These are phyloP conservation scores for Aspergillus ostianus DNA, from an alignment of 495 filamentous ascomycete species.

Conservation along the genomic window DNA sequence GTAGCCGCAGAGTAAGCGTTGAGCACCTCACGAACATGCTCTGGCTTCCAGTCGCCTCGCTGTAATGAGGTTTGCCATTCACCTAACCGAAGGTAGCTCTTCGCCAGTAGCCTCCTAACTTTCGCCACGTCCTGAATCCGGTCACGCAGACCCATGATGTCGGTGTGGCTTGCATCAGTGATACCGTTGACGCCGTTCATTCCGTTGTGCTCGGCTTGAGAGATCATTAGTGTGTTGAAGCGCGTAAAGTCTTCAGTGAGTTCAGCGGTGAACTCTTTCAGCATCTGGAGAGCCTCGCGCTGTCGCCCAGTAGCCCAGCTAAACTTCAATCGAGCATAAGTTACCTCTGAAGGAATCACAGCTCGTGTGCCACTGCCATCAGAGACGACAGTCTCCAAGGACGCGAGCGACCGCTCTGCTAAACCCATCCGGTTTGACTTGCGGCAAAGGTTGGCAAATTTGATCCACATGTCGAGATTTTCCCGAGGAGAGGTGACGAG, in stretches of 20 bases:
- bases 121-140: slow-evolving; percentile 44
- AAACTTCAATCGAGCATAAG: slow-evolving; percentile 92
- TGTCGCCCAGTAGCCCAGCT: slow-evolving; percentile 79
- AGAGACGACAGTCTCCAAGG: slow-evolving; percentile 61
- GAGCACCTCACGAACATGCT: slow-evolving; percentile 67
- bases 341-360: slow-evolving; percentile 69
- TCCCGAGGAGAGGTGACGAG: slow-evolving; percentile 87
- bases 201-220: slow-evolving; percentile 40
- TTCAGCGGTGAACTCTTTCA: slow-evolving; percentile 78
- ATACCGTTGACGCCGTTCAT: slow-evolving; percentile 62
- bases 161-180: slow-evolving; percentile 43
- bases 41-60: slow-evolving; percentile 81
- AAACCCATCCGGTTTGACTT: slow-evolving; percentile 93
- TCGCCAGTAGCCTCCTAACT: slow-evolving; percentile 74
- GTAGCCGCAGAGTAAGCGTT: slow-evolving; percentile 86
- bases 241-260: slow-evolving; percentile 71
- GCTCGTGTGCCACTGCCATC: slow-evolving; percentile 52
- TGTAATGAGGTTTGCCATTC: slow-evolving; percentile 88
- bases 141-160: slow-evolving; percentile 37
- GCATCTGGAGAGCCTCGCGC: slow-evolving; percentile 68
- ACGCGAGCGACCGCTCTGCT: slow-evolving; percentile 93
- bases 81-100: slow-evolving; percentile 92
- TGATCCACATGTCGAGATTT: slow-evolving; percentile 98
- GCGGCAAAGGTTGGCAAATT: slow-evolving; percentile 95
- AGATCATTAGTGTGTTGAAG: slow-evolving; percentile 54